Conservation (phyloP, 176 grass and related monocot species). For the Ensete ventricosum region DNA sequence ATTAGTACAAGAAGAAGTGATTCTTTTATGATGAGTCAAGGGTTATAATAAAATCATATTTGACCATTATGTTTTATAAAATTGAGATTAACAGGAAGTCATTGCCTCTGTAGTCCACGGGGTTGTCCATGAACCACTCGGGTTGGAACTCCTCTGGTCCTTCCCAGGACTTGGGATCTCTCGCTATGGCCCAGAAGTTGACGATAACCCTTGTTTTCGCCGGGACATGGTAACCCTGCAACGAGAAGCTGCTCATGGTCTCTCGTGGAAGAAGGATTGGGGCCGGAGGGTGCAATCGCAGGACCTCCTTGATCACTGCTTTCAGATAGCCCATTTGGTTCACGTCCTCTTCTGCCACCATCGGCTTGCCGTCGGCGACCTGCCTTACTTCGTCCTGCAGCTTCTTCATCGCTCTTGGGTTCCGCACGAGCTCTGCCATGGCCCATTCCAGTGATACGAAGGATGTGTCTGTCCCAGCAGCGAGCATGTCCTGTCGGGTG, state of each 20-base stretch:
- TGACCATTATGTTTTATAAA: no score
- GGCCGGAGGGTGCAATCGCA: conserved; percentile 50
- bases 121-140: conserved; percentile 37
- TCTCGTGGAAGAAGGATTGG: conserved; percentile 46
- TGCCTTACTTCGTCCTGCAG: conserved; percentile 33
- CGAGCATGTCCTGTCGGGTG: conserved; percentile 42
- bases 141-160: conserved; percentile 51
- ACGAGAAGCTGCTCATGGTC: conserved; percentile 14
- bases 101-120: conserved; percentile 35
- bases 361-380: conserved; percentile 1
- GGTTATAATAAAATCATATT: no score
- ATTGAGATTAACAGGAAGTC: conserved; percentile 52
- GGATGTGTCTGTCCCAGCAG: conserved; percentile 49
- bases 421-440: conserved; percentile 46
- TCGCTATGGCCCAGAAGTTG: conserved; percentile 60
- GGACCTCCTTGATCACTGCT: conserved; percentile 50
- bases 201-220: conserved; percentile 34
- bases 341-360: conserved; percentile 29
- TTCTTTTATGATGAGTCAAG: no score
- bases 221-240: conserved; percentile 46
- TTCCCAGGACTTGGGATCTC: conserved; percentile 44
- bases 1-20: no score
- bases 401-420: conserved; percentile 38
- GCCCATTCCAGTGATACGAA: conserved; percentile 39
- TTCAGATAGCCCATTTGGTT: conserved; percentile 34